phyloP scores from a whole-genome alignment of 257 asterid genomes.

The Solanum sejunctum region DNA sequence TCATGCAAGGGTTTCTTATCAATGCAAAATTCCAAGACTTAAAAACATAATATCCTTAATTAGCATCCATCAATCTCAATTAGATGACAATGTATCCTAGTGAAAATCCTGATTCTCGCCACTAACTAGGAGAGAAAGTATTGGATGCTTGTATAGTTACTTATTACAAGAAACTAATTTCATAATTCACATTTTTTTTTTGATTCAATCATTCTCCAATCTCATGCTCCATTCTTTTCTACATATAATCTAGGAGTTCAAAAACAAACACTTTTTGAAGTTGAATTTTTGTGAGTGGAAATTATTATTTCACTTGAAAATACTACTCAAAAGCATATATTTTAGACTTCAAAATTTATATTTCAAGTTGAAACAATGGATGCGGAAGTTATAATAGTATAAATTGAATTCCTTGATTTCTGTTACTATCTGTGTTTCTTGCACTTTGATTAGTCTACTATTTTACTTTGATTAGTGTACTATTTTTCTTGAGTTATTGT shows the following conservation, averaged over 20 bases:
- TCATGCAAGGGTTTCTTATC: neutral
- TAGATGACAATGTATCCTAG: neutral
- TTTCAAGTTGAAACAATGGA: neutral
- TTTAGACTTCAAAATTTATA: too few relatives aligned
- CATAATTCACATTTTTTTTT: neutral
- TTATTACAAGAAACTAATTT: neutral
- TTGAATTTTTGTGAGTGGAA: too few relatives aligned
- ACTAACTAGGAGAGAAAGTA: neutral
- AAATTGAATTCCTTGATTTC: too few relatives aligned
- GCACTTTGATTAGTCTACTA: too few relatives aligned
- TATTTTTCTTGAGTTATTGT: too few relatives aligned
- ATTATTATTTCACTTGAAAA: too few relatives aligned
- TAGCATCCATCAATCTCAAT: neutral
- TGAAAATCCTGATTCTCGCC: neutral
- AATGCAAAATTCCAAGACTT: neutral
- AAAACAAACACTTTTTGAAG: too few relatives aligned
- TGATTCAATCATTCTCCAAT: neutral
- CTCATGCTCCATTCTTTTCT: neutral
- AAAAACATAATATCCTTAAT: neutral
- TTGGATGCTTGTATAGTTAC: neutral
- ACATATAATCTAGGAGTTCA: too few relatives aligned
- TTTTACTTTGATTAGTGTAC: too few relatives aligned
- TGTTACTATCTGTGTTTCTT: too few relatives aligned
- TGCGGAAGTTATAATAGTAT: too few relatives aligned
- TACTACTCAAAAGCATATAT: too few relatives aligned